A percentile compares a stretch with the other conserved stretches of the same genome.
phyloP scores from a whole-genome alignment of 495 filamentous ascomycete genomes.

The Jackrogersella minutella region DNA sequence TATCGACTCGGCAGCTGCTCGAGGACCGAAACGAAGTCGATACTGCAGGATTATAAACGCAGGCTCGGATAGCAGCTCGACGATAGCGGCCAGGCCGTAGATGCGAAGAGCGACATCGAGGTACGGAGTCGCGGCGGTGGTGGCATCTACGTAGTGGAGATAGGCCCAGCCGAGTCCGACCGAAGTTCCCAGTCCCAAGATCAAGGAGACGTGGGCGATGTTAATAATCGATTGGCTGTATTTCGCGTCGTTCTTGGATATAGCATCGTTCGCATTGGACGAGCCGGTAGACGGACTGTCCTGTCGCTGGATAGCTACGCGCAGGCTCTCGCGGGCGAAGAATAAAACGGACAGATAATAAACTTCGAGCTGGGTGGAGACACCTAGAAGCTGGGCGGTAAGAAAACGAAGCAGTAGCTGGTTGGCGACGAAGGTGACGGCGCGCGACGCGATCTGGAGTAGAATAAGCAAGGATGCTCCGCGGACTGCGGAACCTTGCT shows the following conservation, averaged over 20 bases:
- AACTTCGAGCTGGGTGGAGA: conserved; percentile 88
- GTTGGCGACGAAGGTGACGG: conserved; percentile 89
- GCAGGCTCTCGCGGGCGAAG: conserved; percentile 88
- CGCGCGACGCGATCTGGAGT: conserved; percentile 82
- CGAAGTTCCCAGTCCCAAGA: conserved; percentile 72
- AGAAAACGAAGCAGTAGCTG: conserved; percentile 86
- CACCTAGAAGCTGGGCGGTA: conserved; percentile 81
- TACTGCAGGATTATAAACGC: conserved; percentile 85
- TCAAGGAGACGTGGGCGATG: conserved; percentile 79
- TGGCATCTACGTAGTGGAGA: conserved; percentile 59
- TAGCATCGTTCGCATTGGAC: conserved; percentile 12
- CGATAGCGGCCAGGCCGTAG: conserved; percentile 75
- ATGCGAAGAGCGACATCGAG: conserved; percentile 69
- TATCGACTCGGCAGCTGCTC: conserved; percentile 79
- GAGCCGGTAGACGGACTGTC: conserved; percentile 45
- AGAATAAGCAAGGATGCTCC: conserved; percentile 87
- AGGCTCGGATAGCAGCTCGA: conserved; percentile 86
- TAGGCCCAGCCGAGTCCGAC: conserved; percentile 71
- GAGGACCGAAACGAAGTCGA: conserved; percentile 76
- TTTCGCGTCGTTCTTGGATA: conserved; percentile 35
- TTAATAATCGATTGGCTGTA: conserved; percentile 79
- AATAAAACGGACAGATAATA: conserved; percentile 88
- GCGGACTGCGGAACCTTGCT: conserved; percentile 48
- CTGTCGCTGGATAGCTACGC: conserved; percentile 86
- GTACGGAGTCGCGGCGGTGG: conserved; percentile 64